A percentile compares a stretch with the other conserved stretches of the same genome.
phyloP scores from a whole-genome alignment of 176 grass and related monocot genomes.

The Carex parvula region DNA sequence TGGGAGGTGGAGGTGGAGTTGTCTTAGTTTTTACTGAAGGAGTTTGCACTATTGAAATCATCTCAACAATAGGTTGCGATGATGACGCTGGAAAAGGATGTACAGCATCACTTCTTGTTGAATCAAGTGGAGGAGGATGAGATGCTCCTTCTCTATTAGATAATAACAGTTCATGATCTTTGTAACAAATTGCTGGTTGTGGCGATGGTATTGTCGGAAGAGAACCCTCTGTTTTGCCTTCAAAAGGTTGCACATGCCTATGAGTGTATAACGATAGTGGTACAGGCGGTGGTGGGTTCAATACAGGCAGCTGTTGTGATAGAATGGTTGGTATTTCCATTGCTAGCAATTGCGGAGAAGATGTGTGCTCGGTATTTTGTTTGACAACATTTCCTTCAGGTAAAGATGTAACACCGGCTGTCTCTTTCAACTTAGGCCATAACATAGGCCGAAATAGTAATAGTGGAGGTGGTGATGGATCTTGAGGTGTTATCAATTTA shows the following conservation, averaged over 20 bases:
- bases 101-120: too few species aligned
- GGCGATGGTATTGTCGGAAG: constrained; percentile 10
- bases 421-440: neutral
- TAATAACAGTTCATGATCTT: neutral
- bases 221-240: neutral
- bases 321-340: neutral
- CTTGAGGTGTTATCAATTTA: constrained; percentile 2
- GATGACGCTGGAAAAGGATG: neutral
- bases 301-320: neutral
- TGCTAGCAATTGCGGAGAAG: neutral
- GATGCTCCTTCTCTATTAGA: neutral
- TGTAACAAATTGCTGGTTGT: neutral
- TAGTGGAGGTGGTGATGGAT: neutral
- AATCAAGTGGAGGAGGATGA: neutral
- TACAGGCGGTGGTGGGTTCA: neutral
- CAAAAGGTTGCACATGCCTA: neutral
- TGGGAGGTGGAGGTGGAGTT: neutral
- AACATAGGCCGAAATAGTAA: neutral
- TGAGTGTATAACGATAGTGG: neutral
- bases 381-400: neutral
- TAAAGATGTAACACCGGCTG: neutral
- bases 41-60: neutral
- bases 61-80: neutral
- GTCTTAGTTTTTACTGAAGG: neutral
- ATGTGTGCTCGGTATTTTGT: neutral